These are phyloP conservation scores for Takakia lepidozioides DNA, from an alignment of 225 moss, liverwort and hornwort species.

Conservation along the genomic window DNA sequence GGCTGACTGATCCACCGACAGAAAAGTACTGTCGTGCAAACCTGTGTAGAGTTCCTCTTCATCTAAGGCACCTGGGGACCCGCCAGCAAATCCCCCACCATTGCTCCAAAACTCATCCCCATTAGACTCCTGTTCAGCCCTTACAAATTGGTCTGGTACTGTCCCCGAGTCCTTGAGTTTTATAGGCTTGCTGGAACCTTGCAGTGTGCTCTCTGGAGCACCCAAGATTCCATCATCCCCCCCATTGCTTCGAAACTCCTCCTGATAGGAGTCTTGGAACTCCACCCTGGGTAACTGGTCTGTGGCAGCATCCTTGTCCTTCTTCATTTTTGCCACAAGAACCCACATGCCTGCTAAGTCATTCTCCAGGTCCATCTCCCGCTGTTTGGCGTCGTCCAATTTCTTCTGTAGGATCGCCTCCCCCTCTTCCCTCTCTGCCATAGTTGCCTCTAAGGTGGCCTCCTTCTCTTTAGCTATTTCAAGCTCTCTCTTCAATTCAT, in stretches of 20 bases:
- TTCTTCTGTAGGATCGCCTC: constrained; percentile 46
- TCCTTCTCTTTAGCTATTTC: constrained; percentile 52
- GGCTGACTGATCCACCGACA: constrained; percentile 20
- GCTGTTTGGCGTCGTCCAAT: constrained; percentile 72
- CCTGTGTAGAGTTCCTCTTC: constrained; percentile 22
- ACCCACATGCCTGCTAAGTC: constrained; percentile 99
- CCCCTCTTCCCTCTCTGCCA: constrained; percentile 56
- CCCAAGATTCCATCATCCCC: constrained; percentile 14
- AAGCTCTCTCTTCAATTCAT: constrained; percentile 52
- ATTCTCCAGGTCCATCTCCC: constrained; percentile 75
- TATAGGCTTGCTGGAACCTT: constrained; percentile 14
- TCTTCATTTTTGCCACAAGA: constrained; percentile 79
- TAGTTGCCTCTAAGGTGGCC: constrained; percentile 38
- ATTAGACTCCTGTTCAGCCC: constrained; percentile 36
- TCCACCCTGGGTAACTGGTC: constrained; percentile 12
- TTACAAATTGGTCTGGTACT: constrained; percentile 22
- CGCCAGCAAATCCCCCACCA: constrained; percentile 16
- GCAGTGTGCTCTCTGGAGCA: constrained; percentile 12
- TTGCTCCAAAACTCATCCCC: constrained; percentile 58
- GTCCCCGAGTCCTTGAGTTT: constrained; percentile 22
- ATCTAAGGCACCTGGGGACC: too few species aligned
- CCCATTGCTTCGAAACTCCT: constrained; percentile 26
- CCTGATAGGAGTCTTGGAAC: constrained; percentile 13
- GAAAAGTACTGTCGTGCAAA: constrained; percentile 23
- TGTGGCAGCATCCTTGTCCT: constrained; percentile 49